Evolutionary conservation across 2,329 filamentous ascomycete species (phyloP), one percentile per base, ranked within the genome.

Genomic region (Aureobasidium vineae): DNA sequence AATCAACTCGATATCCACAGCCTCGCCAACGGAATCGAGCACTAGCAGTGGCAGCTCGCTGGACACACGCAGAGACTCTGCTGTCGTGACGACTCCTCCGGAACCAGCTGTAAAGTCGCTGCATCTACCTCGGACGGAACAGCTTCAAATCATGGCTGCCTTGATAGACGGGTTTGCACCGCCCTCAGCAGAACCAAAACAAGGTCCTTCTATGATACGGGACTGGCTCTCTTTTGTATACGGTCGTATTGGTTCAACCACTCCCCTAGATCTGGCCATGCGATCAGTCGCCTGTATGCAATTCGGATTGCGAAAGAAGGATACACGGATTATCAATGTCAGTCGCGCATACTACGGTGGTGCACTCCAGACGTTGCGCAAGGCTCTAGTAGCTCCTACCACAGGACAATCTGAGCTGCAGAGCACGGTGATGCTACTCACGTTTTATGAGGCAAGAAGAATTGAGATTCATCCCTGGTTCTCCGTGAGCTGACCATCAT

Each of bases 261-360:
- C 45, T 3, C 53, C 64, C 13, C 26, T 66, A 8, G 64, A 66
- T 52, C 16, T 66, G 16, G 52, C 64, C 8, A 66, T 66, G 54
- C 64, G 64, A 38, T 66, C 64, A 11, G 43, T 66, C 19, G 52
- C 64, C 19, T 66, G 64, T 26, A 52, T 66, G 53, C 53, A 66
- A 16, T 59, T 26, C 13, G 64, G 54, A 2, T 13, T 59, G 26
- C 43, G 64, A 23, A 36, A 23, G 19, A 60, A 52, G 15, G 64
- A 66, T n/a, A 21, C 43, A 16, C 41, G 36, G 2, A 19, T 57
- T 6, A 41, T 66, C 15, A 52, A 66, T n/a, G 19, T 45, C 36
- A 43, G 53, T 43, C 41, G 64, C 8, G 15, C 43, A 8, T 60
- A 59, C 45, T 66, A 66, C 10, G 64, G 53, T n/a, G 41, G 45